Conservation (phyloP, 768 basidiomycete species). For the Porpolomopsis calyptriformis region DNA sequence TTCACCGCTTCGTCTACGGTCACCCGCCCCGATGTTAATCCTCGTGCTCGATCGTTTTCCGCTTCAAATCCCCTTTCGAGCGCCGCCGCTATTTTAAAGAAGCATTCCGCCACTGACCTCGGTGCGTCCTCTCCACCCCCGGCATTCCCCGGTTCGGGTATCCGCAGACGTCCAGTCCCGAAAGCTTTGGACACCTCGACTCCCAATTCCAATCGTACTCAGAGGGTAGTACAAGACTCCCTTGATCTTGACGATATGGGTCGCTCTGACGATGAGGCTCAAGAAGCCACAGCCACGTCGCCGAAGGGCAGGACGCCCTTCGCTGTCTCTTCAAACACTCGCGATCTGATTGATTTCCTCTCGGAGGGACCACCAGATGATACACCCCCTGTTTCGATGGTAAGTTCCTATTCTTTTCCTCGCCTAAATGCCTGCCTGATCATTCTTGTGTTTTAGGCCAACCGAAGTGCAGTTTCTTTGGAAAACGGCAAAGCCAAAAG, state of each 20-base stretch:
- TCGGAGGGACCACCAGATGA: constrained; percentile 43
- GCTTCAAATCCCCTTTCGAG: constrained; percentile 23
- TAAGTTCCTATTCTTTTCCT: constrained; percentile 17
- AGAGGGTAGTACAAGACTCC: constrained; percentile 49
- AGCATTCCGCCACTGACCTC: constrained; percentile 17
- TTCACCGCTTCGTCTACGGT: constrained; percentile 15
- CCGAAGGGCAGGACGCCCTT: constrained; percentile 13
- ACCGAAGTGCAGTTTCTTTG: constrained; percentile 20
- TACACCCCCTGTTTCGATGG: constrained; percentile 23
- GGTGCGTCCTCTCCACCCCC: constrained; percentile 5
- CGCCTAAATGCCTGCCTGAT: constrained; percentile 36
- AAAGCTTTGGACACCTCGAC: not conserved
- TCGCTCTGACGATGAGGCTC: constrained; percentile 53
- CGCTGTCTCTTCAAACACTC: constrained; percentile 34
- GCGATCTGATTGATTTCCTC: constrained; percentile 48
- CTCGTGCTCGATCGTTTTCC: constrained; percentile 32
- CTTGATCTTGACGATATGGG: constrained; percentile 64
- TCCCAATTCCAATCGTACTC: constrained; percentile 34
- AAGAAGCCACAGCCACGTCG: constrained; percentile 10
- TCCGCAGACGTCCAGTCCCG: constrained; percentile 14
- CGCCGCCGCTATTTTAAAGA: constrained; percentile 18
- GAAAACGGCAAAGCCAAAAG: constrained; percentile 39
- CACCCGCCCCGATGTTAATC: constrained; percentile 22
- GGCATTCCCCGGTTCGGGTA: no score
- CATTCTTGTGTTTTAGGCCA: constrained; percentile 32